Evolutionary conservation across 2,329 filamentous ascomycete species (phyloP), one percentile per base, ranked within the genome.

Genomic region (Paracorniculantispora psalliotae): DNA sequence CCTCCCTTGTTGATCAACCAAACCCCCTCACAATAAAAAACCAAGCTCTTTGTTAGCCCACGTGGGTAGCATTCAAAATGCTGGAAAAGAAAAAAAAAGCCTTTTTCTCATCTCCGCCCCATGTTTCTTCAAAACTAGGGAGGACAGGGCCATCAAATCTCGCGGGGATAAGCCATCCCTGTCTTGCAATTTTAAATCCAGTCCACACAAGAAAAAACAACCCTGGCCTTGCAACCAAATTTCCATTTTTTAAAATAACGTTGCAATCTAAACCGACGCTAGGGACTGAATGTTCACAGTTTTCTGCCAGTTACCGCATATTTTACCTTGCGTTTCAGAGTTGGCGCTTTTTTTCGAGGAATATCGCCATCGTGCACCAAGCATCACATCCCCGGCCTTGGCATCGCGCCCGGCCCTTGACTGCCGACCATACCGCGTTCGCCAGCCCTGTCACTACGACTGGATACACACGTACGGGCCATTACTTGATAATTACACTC

Each of bases 91-190:
- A n/a, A n/a, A n/a, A n/a, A n/a, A n/a, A n/a, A n/a, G n/a, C n/a
- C n/a, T n/a, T 33, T 12, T 6, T 33, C 23, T 57, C 54, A 57
- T 57, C 25, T 57, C 54, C 54, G 46, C 33, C n/a, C 46, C 54
- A 43, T 50, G 44, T 55, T 17, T 26, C n/a, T 19, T n/a, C 26
- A 26, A 17, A 49, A 33, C 25, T 19, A 48, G 25, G 46, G 23
- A 25, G n/a, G n/a, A n/a, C n/a, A n/a, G n/a, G n/a, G n/a, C n/a
- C n/a, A n/a, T n/a, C n/a, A n/a, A n/a, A n/a, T n/a, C n/a, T n/a
- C n/a, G n/a, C n/a, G n/a, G n/a, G n/a, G n/a, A n/a, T 8, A 15
- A 37, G 33, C 8, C 33, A 33, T 33, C 53, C 53, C 43, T 47
- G 43, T 47, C n/a, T 26, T 41, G 54, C 46, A 49, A 57, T 49